Evolutionary conservation across 2,329 filamentous ascomycete species (phyloP), one percentile per base, ranked within the genome.

Genomic region (Plenodomus tracheiphilus): DNA sequence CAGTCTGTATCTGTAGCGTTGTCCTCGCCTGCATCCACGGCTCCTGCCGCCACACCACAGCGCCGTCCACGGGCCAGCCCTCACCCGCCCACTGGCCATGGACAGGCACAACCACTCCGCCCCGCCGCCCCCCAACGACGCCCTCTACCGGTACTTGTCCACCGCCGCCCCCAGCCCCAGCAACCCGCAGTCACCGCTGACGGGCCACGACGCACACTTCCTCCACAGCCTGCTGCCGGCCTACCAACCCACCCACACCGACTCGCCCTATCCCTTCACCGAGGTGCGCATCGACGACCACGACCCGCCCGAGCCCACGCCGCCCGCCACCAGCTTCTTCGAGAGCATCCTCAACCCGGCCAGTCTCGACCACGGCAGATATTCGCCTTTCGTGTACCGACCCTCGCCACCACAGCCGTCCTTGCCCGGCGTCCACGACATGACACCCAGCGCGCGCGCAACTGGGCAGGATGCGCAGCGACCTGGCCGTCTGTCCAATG

Each of bases 291-390:
- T 51, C n/a, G 39, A 40, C 46, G 34, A 51, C 42, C 37, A 49
- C 37, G 46, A 43, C 41, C 56, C 58, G 22, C 20, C 57, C 47
- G 53, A 62, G 10, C 54, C 56, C 32, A 45, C 61, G 28, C 50
- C 61, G 7, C 53, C 61, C 2, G 51, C 52, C n/a, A 32, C 49
- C 20, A 55, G 42, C 58, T 68, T 65, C 57, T 60, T 69, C 47
- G 61, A 66, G 54, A 56, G 53, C 52, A 63, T 68, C 41, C 61
- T 70, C 49, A 66, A 70, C 46, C 57, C 61, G 11, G 40, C 59
- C 37, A 51, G 59, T 34, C 42, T 56, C 18, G 41, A 52, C 35
- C 51, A 59, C 52, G 53, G 47, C 47, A 42, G 46, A 39, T 56
- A 43, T 49, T 51, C 45, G 9, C 56, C 55, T 16, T 64, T 54